These are phyloP conservation scores for Tetracladium setigerum DNA, from an alignment of 495 filamentous ascomycete genomes.

Conservation along the genomic window DNA sequence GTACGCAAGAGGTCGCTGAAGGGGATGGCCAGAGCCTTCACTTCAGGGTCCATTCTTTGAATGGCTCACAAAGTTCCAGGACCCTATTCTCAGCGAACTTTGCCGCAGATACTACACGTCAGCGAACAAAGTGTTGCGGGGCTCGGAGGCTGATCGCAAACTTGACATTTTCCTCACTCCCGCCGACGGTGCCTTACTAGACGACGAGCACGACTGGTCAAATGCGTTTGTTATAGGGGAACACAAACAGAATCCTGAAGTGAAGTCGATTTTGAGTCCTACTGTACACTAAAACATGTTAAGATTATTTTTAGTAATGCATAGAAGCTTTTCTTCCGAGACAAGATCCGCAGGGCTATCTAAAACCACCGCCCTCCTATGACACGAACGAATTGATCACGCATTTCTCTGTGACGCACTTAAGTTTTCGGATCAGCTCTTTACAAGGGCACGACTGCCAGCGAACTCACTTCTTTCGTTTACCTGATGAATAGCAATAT, in stretches of 20 bases:
- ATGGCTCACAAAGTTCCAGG: slow-evolving; percentile 23
- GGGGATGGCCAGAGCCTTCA: slow-evolving; percentile 19
- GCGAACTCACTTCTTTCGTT: too few species aligned
- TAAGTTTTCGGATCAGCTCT: too few species aligned
- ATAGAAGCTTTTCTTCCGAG: too few species aligned
- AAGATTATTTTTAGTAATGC: too few species aligned
- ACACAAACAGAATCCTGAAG: slow-evolving; percentile 23
- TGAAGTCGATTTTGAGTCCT: too few species aligned
- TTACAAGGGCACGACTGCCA: too few species aligned
- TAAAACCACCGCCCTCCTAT: too few species aligned
- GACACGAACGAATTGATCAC: too few species aligned
- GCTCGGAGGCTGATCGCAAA: slow-evolving; percentile 20
- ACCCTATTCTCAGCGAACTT: slow-evolving; percentile 20
- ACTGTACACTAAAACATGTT: too few species aligned
- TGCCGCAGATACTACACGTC: slow-evolving; percentile 19
- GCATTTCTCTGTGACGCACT: too few species aligned
- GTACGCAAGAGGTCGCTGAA: slow-evolving; percentile 18
- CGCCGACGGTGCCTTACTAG: slow-evolving; percentile 12
- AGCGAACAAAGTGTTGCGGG: slow-evolving; percentile 22
- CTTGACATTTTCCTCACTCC: slow-evolving; percentile 20
- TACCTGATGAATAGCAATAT: too few species aligned
- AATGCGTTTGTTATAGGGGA: slow-evolving; percentile 23
- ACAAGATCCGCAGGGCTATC: too few species aligned
- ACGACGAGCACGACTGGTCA: slow-evolving; percentile 16
- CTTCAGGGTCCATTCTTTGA: slow-evolving; percentile 15